Evolutionary conservation across 495 filamentous ascomycete genomes (phyloP).

Genomic region (Talaromyces liani): DNA sequence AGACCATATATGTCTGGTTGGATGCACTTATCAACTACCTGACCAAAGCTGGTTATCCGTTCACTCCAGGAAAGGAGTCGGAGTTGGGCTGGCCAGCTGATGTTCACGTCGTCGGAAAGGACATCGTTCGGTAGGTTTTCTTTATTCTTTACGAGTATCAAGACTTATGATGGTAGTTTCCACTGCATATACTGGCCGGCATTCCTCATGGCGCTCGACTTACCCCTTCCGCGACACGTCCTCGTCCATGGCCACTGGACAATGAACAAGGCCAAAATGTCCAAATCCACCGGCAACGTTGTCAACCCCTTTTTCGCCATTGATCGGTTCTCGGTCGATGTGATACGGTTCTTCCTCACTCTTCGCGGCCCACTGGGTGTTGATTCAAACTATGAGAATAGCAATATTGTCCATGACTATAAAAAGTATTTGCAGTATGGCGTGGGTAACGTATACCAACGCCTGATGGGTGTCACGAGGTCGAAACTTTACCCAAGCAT

Average conservation of each 20-base stretch:
- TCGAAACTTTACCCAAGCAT: conserved; percentile 58
- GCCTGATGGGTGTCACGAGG: conserved; percentile 57
- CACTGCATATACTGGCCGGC: conserved; percentile 98
- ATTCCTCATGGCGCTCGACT: conserved; percentile 79
- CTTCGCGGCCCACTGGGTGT: conserved; percentile 64
- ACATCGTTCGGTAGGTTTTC: conserved; percentile 65
- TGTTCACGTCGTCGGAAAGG: conserved; percentile 89
- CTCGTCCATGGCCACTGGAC: conserved; percentile 95
- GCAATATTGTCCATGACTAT: conserved; percentile 65
- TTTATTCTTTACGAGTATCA: not conserved
- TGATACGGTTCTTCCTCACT: conserved; percentile 80
- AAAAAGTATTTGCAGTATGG: conserved; percentile 66
- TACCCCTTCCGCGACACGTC: conserved; percentile 75
- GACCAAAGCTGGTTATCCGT: conserved; percentile 78
- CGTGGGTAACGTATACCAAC: conserved; percentile 69
- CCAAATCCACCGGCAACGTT: conserved; percentile 88
- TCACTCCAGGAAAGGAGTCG: conserved; percentile 57
- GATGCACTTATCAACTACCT: conserved; percentile 93
- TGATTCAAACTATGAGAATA: conserved; percentile 81
- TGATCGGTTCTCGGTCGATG: conserved; percentile 78
- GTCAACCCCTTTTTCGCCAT: conserved; percentile 93
- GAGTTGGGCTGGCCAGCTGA: conserved; percentile 80
- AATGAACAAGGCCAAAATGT: conserved; percentile 84
- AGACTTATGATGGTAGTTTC: conserved; percentile 43
- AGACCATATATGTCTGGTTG: conserved; percentile 98